Evolutionary conservation across 108 stramenopile species (phyloP).

Genomic region (Cylindrotheca fusiformis): DNA sequence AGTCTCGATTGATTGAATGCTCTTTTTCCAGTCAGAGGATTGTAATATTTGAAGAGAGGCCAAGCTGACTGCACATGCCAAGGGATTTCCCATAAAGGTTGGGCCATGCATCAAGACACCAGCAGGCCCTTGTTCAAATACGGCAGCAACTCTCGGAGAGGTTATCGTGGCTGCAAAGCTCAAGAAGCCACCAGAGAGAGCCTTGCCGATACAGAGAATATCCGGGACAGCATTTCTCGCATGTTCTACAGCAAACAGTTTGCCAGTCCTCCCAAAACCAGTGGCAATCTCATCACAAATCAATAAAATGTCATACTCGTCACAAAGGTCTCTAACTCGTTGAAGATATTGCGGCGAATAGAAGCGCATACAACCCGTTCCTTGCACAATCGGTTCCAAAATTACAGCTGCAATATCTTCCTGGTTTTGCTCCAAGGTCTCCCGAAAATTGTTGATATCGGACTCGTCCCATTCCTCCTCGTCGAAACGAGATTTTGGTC

Average conservation of each 20-base stretch:
- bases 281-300: constrained; percentile 91
- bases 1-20: constrained; percentile 52
- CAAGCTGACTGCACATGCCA: constrained; percentile 71
- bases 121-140: constrained; percentile 49
- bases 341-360: constrained; percentile 68
- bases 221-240: constrained; percentile 52
- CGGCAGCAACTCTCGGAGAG: constrained; percentile 54
- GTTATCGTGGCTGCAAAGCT: constrained; percentile 78
- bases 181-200: constrained; percentile 83
- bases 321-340: constrained; percentile 61
- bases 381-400: constrained; percentile 90
- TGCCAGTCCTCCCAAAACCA: constrained; percentile 87
- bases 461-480: constrained; percentile 32
- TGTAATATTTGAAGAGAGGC: constrained; percentile 57
- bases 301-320: constrained; percentile 67
- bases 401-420: constrained; percentile 84
- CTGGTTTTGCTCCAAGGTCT: constrained; percentile 30
- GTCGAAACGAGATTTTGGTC: constrained; percentile 29
- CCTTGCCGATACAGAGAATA: constrained; percentile 86
- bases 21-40: constrained; percentile 43
- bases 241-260: constrained; percentile 78
- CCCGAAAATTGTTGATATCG: constrained; percentile 32
- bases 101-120: constrained; percentile 81
- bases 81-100: constrained; percentile 85
- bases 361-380: constrained; percentile 88